Base-by-base conservation (phyloP, 1,284 basidiomycete genomes). In the Vanrija sp. region DNA sequence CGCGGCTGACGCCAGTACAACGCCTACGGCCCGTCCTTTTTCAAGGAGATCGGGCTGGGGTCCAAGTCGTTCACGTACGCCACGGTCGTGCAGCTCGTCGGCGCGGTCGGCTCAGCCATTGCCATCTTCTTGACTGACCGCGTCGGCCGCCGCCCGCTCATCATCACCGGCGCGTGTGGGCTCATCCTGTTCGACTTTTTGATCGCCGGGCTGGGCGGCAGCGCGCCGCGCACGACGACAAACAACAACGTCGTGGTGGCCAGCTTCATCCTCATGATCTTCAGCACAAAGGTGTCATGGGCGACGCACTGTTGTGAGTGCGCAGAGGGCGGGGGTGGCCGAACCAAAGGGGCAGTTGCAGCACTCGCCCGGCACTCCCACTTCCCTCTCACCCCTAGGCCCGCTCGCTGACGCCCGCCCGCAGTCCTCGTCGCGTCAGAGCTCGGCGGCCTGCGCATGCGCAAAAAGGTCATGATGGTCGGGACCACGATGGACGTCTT, bases 11-110 rank as follows among this genome's bases (percentile, higher is more conserved):
- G 2, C 31, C 31, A 31, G 31, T 52, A 50, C 54, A 62, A 61
- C 48, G 52, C 59, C 6, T 64, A 61, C 41, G 61, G 54, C 23
- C 54, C 54, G 6, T 48, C 54, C 14, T 64, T 62, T 56, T 61
- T 54, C 53, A 60, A 48, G 20, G 49, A 53, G 18, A 53, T 60
- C 24, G 63, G 63, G 4, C 52, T 59, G 8, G 63, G 61, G 16
- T 35, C 44, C 19, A 53, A 55, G 49, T 51, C 59, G 14, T 65
- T 65, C 50, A 57, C 54, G 8, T 65, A 65, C 51, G 47, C 44
- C 16, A 57, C 57, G 31, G 41, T 65, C 24, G 53, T 57, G 18
- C 56, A 56, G 47, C 43, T 57, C 23, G 39, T 47, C 16, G 59
- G 57, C 25, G 44, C 56, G 16, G 44, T 59, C 25, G 57, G 52